phyloP scores from a whole-genome alignment of 345 rosid species.

The Eucalyptus polyanthemos region DNA sequence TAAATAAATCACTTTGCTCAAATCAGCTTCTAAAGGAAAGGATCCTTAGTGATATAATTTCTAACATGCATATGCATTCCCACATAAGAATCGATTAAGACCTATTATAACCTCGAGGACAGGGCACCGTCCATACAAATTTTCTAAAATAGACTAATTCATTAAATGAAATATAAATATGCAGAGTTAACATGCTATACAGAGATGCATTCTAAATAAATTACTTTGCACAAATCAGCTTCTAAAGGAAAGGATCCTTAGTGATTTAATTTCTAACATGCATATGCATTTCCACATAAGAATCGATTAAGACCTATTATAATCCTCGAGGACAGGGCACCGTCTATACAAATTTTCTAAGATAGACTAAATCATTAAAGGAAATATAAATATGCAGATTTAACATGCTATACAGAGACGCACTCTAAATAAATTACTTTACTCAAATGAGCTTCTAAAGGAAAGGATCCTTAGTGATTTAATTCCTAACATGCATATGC shows the following conservation, averaged over 20 bases:
- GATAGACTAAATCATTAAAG: no score
- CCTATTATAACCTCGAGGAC: background rate
- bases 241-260: background rate
- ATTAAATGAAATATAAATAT: background rate
- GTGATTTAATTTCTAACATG: background rate
- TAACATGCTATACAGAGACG: no score
- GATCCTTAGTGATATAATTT: background rate
- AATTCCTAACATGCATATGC: no score
- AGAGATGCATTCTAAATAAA: background rate
- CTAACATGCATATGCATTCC: background rate
- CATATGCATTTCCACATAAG: background rate
- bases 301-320: no score
- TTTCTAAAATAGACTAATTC: background rate
- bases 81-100: background rate
- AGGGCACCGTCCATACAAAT: background rate
- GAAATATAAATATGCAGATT: no score
- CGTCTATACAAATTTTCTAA: no score
- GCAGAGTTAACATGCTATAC: background rate
- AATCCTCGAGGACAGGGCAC: no score
- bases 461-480: no score
- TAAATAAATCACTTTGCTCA: background rate
- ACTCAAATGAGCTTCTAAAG: no score
- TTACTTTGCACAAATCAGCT: no score
- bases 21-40: background rate
- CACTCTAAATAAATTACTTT: no score